Evolutionary conservation across 75 land plant species (phyloP), one percentile per base, ranked within the genome.

Genomic region (Isoetes taiwanensis): DNA sequence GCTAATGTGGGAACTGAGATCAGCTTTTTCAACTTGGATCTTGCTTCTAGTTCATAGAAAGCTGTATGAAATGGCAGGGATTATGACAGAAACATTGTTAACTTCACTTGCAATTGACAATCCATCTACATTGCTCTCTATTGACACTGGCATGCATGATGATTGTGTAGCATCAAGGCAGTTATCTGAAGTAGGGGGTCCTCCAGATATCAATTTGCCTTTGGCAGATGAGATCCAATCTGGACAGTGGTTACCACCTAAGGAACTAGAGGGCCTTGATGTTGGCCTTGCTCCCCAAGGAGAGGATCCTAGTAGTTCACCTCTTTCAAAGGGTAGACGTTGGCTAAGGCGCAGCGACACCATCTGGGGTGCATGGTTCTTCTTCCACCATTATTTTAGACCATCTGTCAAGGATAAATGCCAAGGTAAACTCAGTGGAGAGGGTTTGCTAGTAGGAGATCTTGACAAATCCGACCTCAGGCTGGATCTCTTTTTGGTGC

Each of bases 401-500:
- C 63, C 63, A 12, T 26, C 63, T 28, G 12, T 60, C 16, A 1
- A 3, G 9, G 63, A 60, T 25, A 82, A 86, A 61, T 71, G 76
- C 10, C 82, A 87, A 73, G 68, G 42, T 5, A 87, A 80, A 70
- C 31, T 71, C 24, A 28, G 63, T 33, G 38, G 84, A 6, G 83
- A 78, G 30, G 82, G 85, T 0, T 46, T 71, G 6, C 21, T 29
- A 6, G 32, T 30, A 2, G 69, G 78, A 2, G 80, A 76, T 2
- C 67, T 83, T 62, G 88, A 80, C 26, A 87, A 83, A 53, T 64
- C 79, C 3, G 94, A 87, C 56, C 76, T 87, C 21, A 58, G 76
- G 62, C 76, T 87, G 8, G 89, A 87, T 34, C 68, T 68, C 19
- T 87, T 87, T 58, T 54, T 84, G 53, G 94, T 87, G 30, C 94